Evolutionary conservation across 2,329 filamentous ascomycete species (phyloP).

Genomic region (Chaetothyriales sp.): DNA sequence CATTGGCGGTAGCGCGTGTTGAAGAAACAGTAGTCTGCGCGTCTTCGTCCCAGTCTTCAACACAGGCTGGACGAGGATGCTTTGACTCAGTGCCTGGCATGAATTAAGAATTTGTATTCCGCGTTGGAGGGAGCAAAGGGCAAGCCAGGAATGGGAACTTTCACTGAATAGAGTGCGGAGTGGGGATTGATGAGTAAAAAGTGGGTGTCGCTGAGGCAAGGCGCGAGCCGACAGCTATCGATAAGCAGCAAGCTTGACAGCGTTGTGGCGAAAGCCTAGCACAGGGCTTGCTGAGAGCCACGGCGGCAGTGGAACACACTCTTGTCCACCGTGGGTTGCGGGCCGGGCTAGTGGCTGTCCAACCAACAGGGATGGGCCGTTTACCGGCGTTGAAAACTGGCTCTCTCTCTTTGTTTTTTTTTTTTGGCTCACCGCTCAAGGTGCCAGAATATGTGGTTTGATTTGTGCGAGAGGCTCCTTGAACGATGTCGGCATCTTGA

Average conservation of each 20-base stretch:
- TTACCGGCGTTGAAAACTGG: not conserved
- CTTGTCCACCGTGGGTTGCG: not conserved
- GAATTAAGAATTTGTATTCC: conserved; percentile 3
- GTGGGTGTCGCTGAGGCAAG: conserved; percentile 2
- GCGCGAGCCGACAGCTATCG: not conserved
- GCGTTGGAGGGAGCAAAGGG: conserved; percentile 1
- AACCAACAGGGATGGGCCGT: not conserved
- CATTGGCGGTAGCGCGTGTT: conserved; percentile 38
- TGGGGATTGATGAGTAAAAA: not conserved
- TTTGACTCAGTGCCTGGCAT: conserved; percentile 16
- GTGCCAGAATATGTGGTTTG: not conserved
- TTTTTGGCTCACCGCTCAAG: not conserved
- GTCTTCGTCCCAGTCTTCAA: conserved; percentile 38
- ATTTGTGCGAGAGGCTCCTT: not conserved
- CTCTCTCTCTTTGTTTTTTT: not conserved
- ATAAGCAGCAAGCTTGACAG: not conserved
- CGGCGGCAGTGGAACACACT: not conserved
- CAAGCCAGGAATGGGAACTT: conserved; percentile 2
- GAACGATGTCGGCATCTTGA: not conserved
- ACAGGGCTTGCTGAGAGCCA: not conserved
- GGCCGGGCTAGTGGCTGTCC: not conserved
- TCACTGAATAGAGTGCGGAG: conserved; percentile 1
- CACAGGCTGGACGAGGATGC: conserved; percentile 30
- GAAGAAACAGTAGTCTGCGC: conserved; percentile 30
- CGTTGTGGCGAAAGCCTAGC: not conserved